phyloP scores from a whole-genome alignment of 208 protist genomes.

The Acanthamoeba royreba region DNA sequence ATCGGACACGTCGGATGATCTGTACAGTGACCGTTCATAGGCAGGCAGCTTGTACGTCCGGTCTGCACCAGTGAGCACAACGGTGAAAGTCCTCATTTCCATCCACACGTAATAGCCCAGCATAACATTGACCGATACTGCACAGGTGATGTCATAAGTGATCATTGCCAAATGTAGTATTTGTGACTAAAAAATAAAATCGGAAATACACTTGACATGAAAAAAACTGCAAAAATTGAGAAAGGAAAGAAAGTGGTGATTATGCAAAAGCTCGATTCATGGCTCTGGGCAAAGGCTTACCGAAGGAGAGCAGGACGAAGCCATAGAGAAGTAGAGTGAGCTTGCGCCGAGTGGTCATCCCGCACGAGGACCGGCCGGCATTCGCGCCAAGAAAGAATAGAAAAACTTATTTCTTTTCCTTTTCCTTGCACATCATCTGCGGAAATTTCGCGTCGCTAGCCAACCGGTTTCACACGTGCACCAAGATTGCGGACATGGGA shows the following conservation, averaged over 20 bases:
- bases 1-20: not conserved
- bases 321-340: not conserved
- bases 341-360: not conserved
- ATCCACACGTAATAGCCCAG: not conserved
- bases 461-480: too few relatives aligned
- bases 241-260: not conserved
- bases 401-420: too few relatives aligned
- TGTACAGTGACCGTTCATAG: not conserved
- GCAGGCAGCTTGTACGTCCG: not conserved
- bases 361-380: too few relatives aligned
- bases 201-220: not conserved
- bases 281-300: too few relatives aligned
- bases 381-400: too few relatives aligned
- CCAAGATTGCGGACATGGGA: too few relatives aligned
- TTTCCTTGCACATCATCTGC: too few relatives aligned
- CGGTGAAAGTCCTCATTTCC: not conserved
- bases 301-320: not conserved
- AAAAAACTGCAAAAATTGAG: not conserved
- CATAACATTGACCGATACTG: not conserved
- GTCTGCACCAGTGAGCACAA: not conserved
- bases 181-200: too few relatives aligned
- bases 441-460: too few relatives aligned
- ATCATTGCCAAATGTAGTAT: too few relatives aligned
- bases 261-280: too few relatives aligned
- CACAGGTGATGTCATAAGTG: too few relatives aligned